Percentiles rank a stretch among this genome's conserved stretches.
Evolutionary conservation across 805 yeast species (phyloP).

Genomic region (Saccharomycopsis fodiens): DNA sequence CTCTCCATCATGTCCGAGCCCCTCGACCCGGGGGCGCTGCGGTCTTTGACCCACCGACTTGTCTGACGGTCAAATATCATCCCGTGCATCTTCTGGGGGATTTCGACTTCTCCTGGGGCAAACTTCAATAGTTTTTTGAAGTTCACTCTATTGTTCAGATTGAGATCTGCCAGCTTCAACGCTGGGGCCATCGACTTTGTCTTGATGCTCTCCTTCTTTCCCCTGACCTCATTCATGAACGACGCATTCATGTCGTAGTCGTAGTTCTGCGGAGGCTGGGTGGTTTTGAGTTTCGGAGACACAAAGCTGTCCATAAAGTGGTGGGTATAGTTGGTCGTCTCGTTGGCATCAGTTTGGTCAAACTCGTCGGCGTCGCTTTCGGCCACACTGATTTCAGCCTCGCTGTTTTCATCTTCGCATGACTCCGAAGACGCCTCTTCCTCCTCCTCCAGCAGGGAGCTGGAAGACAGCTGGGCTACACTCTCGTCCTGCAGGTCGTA

Average conservation of each 20-base stretch:
- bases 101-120: slow-evolving; percentile 19
- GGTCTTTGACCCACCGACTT: slow-evolving; percentile 14
- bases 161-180: background rate
- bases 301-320: slow-evolving; percentile 14
- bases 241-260: slow-evolving; percentile 20
- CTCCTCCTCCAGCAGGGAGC: too few relatives aligned
- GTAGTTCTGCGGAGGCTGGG: background rate
- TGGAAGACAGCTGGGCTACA: too few relatives aligned
- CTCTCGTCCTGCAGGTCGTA: too few relatives aligned
- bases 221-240: slow-evolving; percentile 16
- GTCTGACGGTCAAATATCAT: slow-evolving; percentile 16
- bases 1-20: background rate
- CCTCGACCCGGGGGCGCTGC: background rate
- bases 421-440: too few relatives aligned
- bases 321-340: slow-evolving; percentile 10
- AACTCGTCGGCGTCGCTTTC: background rate
- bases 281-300: slow-evolving; percentile 9
- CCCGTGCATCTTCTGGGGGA: slow-evolving; percentile 15
- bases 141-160: slow-evolving; percentile 4
- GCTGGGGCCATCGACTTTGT: background rate
- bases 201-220: background rate
- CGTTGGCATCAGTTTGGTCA: slow-evolving; percentile 3
- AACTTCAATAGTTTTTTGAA: slow-evolving; percentile 17
- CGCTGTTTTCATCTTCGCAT: background rate
- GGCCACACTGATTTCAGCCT: background rate